Evolutionary conservation across 2,329 filamentous ascomycete genomes (phyloP).

Genomic region (Cladosporium sp.): DNA sequence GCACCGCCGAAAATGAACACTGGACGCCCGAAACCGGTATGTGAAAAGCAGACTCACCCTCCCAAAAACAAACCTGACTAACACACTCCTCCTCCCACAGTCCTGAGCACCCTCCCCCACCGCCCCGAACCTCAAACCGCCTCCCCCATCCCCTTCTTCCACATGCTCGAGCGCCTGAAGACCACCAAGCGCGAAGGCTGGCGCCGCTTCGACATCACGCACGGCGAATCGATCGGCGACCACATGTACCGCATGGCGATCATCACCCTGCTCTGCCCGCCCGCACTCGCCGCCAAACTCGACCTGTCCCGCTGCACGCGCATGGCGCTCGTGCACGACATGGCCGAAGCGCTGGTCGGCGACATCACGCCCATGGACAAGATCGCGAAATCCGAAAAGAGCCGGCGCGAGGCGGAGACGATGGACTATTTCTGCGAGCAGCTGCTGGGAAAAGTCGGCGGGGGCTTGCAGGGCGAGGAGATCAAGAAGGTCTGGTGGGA

Average conservation of each 20-base stretch:
- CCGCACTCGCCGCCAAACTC: constrained; percentile 64
- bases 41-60: constrained; percentile 19
- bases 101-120: constrained; percentile 60
- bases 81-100: constrained; percentile 34
- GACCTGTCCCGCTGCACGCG: constrained; percentile 82
- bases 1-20: constrained; percentile 19
- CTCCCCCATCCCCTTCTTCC: constrained; percentile 88
- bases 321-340: constrained; percentile 96
- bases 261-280: constrained; percentile 86
- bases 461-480: constrained; percentile 64
- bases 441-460: constrained; percentile 70
- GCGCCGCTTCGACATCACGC: constrained; percentile 74
- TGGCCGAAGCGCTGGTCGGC: constrained; percentile 92
- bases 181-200: constrained; percentile 96
- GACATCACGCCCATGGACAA: constrained; percentile 94
- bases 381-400: constrained; percentile 83
- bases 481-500: constrained; percentile 86
- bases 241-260: constrained; percentile 99
- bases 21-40: constrained; percentile 47
- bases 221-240: constrained; percentile 87
- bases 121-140: constrained; percentile 56
- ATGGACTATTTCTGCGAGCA: constrained; percentile 84
- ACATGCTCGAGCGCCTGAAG: constrained; percentile 89
- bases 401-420: constrained; percentile 74
- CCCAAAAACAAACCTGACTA: neutral